Evolutionary conservation across 1,284 basidiomycete genomes (phyloP), one percentile per base, ranked within the genome.

Genomic region (Peniophora sp.): DNA sequence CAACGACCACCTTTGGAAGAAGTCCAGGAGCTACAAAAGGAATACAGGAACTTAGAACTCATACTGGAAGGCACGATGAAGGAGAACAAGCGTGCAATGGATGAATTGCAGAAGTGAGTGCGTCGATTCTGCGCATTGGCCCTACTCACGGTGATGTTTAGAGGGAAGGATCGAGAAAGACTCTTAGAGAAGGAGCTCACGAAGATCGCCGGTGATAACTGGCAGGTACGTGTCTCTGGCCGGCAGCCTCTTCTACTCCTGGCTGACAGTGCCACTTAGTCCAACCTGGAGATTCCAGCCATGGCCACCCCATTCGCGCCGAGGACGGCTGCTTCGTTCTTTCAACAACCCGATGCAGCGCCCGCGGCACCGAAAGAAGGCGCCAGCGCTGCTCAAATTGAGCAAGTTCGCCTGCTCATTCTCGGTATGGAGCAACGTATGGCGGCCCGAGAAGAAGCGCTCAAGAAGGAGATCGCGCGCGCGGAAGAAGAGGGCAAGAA

Each of bases 21-120:
- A 0, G 69, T 88, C 17, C 78, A 85, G 54, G 74, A 72, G 36
- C 65, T 88, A 27, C 71, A 83, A 62, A 80, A 78, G 58, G 86
- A 89, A 57, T 79, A 81, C 58, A 80, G 78, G 58, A 84, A 83
- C 52, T 68, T 88, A 0, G 86, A 88, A 36, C 67, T 89, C 12
- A 67, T 89, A 2, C 64, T 88, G 0, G 77, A 85, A 54, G 87
- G 86, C 0, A 88, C 85, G 0, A 85, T 88, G 55, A 68, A 84
- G 48, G 86, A 89, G 67, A 89, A 89, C 55, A 85, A 88, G 58
- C 71, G 83, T 43, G 84, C 80, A 54, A 88, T 88, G 85, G 70
- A 76, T 0, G 84, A 88, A 53, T 69, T 88, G 2, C 85, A 88
- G 53, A 72, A 82, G 84, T 83, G 47, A 51, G 71, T 55, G 10